Conservation (phyloP, 352 stramenopile genomes). For the Aphanomyces euteiches region DNA sequence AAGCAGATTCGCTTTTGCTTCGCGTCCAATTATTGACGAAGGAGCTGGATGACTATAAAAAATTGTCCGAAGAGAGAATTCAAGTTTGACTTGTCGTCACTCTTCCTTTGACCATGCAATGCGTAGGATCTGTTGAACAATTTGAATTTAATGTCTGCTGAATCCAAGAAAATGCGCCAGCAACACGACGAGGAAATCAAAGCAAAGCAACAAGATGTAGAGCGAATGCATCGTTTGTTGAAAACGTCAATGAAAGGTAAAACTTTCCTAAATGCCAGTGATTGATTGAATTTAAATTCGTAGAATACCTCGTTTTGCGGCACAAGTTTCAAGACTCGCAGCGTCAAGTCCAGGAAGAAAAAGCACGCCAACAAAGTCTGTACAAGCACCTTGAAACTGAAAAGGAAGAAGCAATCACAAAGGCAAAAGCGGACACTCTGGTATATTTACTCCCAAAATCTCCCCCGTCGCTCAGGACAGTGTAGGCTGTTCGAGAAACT, state of each 20-base stretch:
- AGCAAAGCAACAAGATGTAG: constrained; percentile 45
- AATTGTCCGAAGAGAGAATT: constrained; percentile 53
- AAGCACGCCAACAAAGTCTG: constrained; percentile 42
- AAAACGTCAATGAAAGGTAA: constrained; percentile 52
- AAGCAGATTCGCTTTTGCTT: constrained; percentile 47
- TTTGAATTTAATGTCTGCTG: constrained; percentile 53
- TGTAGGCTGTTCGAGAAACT: constrained; percentile 41
- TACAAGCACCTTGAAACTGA: constrained; percentile 43
- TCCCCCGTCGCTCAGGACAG: background rate
- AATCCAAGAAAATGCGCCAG: constrained; percentile 42
- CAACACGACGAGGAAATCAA: constrained; percentile 41
- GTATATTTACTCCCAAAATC: background rate
- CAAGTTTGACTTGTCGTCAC: constrained; percentile 37
- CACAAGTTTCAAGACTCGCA: constrained; percentile 64
- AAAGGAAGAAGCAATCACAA: constrained; percentile 41
- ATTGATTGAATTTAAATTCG: background rate
- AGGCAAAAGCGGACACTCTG: constrained; percentile 44
- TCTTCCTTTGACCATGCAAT: background rate
- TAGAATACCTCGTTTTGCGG: constrained; percentile 69
- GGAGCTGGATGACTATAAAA: constrained; percentile 53
- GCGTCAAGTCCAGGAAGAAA: constrained; percentile 55
- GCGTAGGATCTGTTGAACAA: constrained; percentile 47
- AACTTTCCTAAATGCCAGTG: background rate
- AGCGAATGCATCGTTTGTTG: constrained; percentile 56
- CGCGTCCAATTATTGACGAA: constrained; percentile 56